A percentile compares a stretch with the other conserved stretches of the same genome.
These are phyloP conservation scores for Russula dissimulans DNA, from an alignment of 768 basidiomycete genomes.

Conservation along the genomic window DNA sequence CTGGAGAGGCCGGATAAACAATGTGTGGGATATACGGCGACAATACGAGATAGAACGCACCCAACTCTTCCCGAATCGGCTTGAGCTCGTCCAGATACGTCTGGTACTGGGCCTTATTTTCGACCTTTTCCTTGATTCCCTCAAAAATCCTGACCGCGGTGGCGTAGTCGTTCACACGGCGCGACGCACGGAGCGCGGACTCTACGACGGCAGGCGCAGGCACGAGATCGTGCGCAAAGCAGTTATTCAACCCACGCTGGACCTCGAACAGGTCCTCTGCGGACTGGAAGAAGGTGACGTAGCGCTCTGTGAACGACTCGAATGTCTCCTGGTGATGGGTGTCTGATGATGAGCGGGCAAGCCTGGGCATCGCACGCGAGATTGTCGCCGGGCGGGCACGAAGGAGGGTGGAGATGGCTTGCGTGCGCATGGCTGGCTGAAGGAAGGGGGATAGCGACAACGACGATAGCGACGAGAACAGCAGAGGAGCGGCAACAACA, in stretches of 20 bases:
- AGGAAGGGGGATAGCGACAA: conserved; percentile 3
- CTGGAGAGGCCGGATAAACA: conserved; percentile 25
- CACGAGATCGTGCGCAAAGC: conserved; percentile 97
- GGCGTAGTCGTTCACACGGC: conserved; percentile 93
- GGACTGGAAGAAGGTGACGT: conserved; percentile 85
- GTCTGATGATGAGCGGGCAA: conserved; percentile 43
- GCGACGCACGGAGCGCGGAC: conserved; percentile 76
- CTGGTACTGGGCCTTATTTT: conserved; percentile 93
- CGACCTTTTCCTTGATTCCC: conserved; percentile 94
- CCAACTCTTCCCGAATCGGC: conserved; percentile 82
- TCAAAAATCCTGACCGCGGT: conserved; percentile 96
- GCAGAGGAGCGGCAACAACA: not conserved
- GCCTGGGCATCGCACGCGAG: conserved; percentile 33
- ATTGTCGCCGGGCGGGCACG: conserved; percentile 46
- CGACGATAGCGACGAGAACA: conserved; percentile 1
- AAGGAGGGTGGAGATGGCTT: conserved; percentile 52
- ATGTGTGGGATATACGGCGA: not conserved
- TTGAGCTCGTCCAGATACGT: conserved; percentile 89
- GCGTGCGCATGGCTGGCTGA: conserved; percentile 39
- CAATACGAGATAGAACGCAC: conserved; percentile 34
- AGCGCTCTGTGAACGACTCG: conserved; percentile 90
- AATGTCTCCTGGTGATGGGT: conserved; percentile 85
- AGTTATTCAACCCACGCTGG: conserved; percentile 98
- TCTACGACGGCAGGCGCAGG: conserved; percentile 78
- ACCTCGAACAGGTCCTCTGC: conserved; percentile 98